Evolutionary conservation across 163 green algal genomes (phyloP), one percentile per base, ranked within the genome.

Genomic region (Scenedesmus sp.): DNA sequence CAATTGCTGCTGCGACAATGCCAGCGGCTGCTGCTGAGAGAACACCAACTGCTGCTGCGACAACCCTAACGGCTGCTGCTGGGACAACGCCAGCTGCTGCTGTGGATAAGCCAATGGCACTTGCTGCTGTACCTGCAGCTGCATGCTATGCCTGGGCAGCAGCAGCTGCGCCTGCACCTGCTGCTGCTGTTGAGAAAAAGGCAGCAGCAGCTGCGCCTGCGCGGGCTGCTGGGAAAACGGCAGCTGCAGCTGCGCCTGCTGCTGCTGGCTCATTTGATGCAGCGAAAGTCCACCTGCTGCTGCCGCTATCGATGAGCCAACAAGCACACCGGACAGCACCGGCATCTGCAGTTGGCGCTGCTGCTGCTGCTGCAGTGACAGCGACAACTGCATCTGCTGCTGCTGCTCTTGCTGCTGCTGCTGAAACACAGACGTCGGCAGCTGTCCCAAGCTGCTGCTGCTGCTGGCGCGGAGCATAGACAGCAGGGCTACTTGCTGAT

Each of bases 41-140:
- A 86, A 62, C 52, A 62, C n/a, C 0, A 76, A 12, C 26, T 89
- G 60, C 84, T 88, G 84, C 62, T 82, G 84, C 12, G 64, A 64
- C 52, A 64, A 20, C 4, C 23, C 60, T 2, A 3, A 7, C 15
- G 13, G 85, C 15, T 64, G 34, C 85, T 74, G 57, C 59, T 85
- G 79, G 0, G 20, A 13, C 4, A 13, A 10, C 6, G 20, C 20
- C 1, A 20, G 85, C 85, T 89, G 85, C 85, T 88, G 84, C 84
- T 89, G 84, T 20, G 52, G 52, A 3, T 79, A 60, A 12, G 18
- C 54, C 54, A 62, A 16, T 6, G 54, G 82, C 55, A 57, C 10
- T 4, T 87, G 83, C 59, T 77, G 83, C 59, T 77, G 83, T n/a
- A 76, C 56, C 57, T 90, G 86, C 34, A 73, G 66, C 86, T 66